Conservation (phyloP, 2,329 filamentous ascomycete species). For the Ampelomyces quisqualis region DNA sequence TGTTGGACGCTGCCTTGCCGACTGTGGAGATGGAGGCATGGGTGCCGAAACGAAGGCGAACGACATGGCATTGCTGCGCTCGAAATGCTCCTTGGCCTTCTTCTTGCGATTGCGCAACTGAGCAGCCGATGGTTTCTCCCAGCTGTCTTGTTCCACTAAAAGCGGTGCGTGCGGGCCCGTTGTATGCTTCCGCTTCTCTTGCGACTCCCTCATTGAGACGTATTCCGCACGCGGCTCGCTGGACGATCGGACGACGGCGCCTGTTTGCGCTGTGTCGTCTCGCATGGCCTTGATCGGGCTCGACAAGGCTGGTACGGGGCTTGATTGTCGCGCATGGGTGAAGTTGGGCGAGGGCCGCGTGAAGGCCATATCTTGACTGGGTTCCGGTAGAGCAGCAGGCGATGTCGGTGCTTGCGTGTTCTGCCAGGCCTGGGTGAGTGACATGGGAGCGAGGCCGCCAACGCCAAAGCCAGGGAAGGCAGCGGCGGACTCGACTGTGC, state of each 20-base stretch:
- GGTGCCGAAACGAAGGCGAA: slow-evolving; percentile 35
- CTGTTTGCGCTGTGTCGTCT: slow-evolving; percentile 19
- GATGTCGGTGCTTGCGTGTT: slow-evolving; percentile 51
- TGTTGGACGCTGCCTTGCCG: slow-evolving; percentile 16
- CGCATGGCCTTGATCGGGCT: slow-evolving; percentile 41
- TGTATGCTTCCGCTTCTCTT: slow-evolving; percentile 40
- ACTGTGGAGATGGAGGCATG: slow-evolving; percentile 13
- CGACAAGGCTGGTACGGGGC: slow-evolving; percentile 40
- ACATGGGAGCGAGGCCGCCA: slow-evolving; percentile 36
- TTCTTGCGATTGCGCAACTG: slow-evolving; percentile 23
- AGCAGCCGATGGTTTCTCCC: slow-evolving; percentile 26
- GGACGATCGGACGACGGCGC: slow-evolving; percentile 32
- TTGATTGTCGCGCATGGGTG: slow-evolving; percentile 37
- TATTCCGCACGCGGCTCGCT: slow-evolving; percentile 49
- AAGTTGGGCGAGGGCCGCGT: slow-evolving; percentile 51
- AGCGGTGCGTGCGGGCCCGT: slow-evolving; percentile 13
- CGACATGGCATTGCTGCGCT: slow-evolving; percentile 25
- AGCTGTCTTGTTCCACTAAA: slow-evolving; percentile 30
- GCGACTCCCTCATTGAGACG: slow-evolving; percentile 48
- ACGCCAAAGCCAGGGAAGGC: slow-evolving; percentile 38
- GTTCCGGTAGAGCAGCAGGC: slow-evolving; percentile 40
- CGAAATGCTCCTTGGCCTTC: slow-evolving; percentile 23
- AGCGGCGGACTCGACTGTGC: slow-evolving; percentile 37
- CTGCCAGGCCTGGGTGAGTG: slow-evolving; percentile 50
- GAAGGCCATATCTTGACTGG: slow-evolving; percentile 48